phyloP scores from a whole-genome alignment of 2,329 filamentous ascomycete species.

The Fusarium fracticaudum region DNA sequence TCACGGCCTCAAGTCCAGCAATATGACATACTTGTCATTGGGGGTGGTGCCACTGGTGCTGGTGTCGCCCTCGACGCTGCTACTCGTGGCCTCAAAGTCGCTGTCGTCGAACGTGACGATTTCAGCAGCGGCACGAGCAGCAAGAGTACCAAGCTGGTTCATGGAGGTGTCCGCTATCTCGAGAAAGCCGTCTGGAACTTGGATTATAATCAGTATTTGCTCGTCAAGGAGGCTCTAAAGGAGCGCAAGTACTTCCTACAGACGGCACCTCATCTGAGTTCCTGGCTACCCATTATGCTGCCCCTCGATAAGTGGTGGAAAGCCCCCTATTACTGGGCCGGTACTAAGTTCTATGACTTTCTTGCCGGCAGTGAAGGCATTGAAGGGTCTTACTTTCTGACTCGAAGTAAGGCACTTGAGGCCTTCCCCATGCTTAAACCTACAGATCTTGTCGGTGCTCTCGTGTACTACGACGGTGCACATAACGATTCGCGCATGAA shows the following conservation, averaged over 20 bases:
- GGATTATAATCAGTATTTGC: slow-evolving; percentile 76
- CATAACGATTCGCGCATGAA: slow-evolving; percentile 96
- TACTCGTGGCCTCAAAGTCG: slow-evolving; percentile 76
- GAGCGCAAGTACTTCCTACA: slow-evolving; percentile 80
- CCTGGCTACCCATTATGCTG: slow-evolving; percentile 80
- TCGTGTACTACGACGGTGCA: slow-evolving; percentile 92
- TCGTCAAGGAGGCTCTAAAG: slow-evolving; percentile 77
- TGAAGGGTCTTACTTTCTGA: slow-evolving; percentile 88
- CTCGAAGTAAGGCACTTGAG: slow-evolving; percentile 85
- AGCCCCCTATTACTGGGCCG: slow-evolving; percentile 79
- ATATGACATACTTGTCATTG: slow-evolving; percentile 77
- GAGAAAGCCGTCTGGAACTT: slow-evolving; percentile 81
- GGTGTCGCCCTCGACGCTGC: slow-evolving; percentile 78
- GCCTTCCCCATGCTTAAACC: slow-evolving; percentile 90
- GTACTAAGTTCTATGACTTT: slow-evolving; percentile 85
- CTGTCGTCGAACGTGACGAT: slow-evolving; percentile 77
- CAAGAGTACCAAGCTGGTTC: slow-evolving; percentile 82
- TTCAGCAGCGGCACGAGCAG: slow-evolving; percentile 78
- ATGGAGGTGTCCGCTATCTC: slow-evolving; percentile 78
- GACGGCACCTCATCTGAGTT: slow-evolving; percentile 77
- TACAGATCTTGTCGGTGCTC: slow-evolving; percentile 78
- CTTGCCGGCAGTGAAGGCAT: slow-evolving; percentile 88
- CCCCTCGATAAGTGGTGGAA: slow-evolving; percentile 81
- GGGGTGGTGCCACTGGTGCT: slow-evolving; percentile 75
- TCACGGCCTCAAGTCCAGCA: slow-evolving; percentile 52